Evolutionary conservation across 2,329 filamentous ascomycete genomes (phyloP).

Genomic region (Aspergillus sclerotialis): DNA sequence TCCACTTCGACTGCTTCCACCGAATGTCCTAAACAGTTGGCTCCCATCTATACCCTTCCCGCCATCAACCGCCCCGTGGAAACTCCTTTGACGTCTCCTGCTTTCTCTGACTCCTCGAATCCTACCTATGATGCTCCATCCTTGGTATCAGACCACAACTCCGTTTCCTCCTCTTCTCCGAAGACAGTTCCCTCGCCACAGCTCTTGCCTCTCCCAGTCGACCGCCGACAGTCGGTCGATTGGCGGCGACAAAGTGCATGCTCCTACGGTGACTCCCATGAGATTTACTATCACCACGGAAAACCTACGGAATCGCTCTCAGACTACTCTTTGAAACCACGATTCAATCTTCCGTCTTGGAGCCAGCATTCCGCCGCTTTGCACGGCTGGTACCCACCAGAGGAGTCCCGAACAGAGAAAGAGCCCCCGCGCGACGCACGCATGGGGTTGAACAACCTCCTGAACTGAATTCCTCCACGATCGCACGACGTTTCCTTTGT

Average conservation of each 20-base stretch:
- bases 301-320: conserved; percentile 17
- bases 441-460: conserved; percentile 32
- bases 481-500: conserved; percentile 14
- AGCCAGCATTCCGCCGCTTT: conserved; percentile 19
- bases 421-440: conserved; percentile 29
- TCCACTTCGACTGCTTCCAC: conserved; percentile 8
- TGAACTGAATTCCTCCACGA: conserved; percentile 25
- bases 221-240: conserved; percentile 32
- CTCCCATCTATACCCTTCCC: conserved; percentile 32
- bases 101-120: conserved; percentile 56
- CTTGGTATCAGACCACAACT: conserved; percentile 62
- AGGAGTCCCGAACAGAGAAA: conserved; percentile 8
- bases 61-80: conserved; percentile 39
- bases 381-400: conserved; percentile 18
- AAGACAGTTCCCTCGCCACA: conserved; percentile 36
- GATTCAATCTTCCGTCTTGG: conserved; percentile 23
- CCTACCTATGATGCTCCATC: conserved; percentile 58
- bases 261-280: conserved; percentile 17
- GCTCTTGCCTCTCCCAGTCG: conserved; percentile 33
- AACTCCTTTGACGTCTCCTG: conserved; percentile 57
- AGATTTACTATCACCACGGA: conserved; percentile 12
- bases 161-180: conserved; percentile 56
- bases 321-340: conserved; percentile 18
- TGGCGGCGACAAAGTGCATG: conserved; percentile 24
- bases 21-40: conserved; percentile 22